A percentile compares a stretch with the other conserved stretches of the same genome.
Evolutionary conservation across 2,329 filamentous ascomycete genomes (phyloP).

Genomic region (Bipolaris victoriae): DNA sequence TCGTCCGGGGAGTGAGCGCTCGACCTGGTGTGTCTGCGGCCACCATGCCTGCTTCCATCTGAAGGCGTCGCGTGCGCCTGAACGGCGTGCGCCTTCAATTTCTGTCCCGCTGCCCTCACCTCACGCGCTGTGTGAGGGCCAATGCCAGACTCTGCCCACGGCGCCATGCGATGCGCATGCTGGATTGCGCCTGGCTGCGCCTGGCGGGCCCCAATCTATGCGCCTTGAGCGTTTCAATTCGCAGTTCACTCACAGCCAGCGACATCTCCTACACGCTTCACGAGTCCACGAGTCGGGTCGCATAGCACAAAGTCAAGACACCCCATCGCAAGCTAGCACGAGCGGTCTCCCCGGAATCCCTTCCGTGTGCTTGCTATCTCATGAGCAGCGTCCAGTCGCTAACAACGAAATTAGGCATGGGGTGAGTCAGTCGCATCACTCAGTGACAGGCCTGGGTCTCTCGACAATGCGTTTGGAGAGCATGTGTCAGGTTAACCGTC

Average conservation of each 20-base stretch:
- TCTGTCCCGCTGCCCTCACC: conserved; percentile 12
- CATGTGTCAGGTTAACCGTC: conserved; percentile 30
- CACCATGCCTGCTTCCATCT: conserved; percentile 65
- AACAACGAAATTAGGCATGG: conserved; percentile 30
- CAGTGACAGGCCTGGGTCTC: conserved; percentile 41
- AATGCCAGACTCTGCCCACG: conserved; percentile 18
- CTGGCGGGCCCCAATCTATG: conserved; percentile 6
- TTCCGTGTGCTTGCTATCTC: conserved; percentile 47
- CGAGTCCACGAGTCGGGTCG: conserved; percentile 28
- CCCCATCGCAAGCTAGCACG: conserved; percentile 40
- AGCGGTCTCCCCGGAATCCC: conserved; percentile 46
- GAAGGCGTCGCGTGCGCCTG: conserved; percentile 27
- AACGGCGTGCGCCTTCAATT: conserved; percentile 19
- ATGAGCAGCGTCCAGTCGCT: conserved; percentile 39
- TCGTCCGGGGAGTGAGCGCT: conserved; percentile 36
- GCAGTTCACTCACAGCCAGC: conserved; percentile 22
- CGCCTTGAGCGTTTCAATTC: conserved; percentile 15
- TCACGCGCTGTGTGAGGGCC: conserved; percentile 23
- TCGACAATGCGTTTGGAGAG: conserved; percentile 40
- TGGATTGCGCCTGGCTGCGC: conserved; percentile 7
- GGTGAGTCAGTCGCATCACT: conserved; percentile 29
- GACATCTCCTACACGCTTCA: conserved; percentile 21
- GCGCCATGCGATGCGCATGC: conserved; percentile 24
- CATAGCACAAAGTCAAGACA: conserved; percentile 29
- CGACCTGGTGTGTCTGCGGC: conserved; percentile 59